These are phyloP conservation scores for Fusarium caatingaense DNA, from an alignment of 2,329 filamentous ascomycete species.

Conservation along the genomic window DNA sequence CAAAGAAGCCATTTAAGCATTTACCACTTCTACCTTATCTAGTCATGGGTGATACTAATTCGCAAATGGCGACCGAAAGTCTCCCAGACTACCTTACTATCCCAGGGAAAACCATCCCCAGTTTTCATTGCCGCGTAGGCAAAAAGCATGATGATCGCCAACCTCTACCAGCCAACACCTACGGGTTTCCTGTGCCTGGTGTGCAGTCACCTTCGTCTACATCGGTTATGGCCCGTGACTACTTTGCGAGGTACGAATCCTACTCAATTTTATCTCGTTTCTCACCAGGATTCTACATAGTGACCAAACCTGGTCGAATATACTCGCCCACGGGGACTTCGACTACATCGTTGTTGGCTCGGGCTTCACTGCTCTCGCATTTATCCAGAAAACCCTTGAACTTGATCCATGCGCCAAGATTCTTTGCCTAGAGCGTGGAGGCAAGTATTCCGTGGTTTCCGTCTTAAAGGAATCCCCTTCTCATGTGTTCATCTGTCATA, in stretches of 20 bases:
- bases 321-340: background rate
- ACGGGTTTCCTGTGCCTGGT: background rate
- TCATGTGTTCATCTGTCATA: background rate
- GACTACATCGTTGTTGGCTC: conserved; percentile 1
- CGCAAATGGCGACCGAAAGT: background rate
- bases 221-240: conserved; percentile 1
- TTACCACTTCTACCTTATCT: background rate
- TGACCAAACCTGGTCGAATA: background rate
- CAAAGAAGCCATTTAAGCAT: background rate
- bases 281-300: background rate
- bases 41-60: background rate
- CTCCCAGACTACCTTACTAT: conserved; percentile 1
- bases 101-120: conserved; percentile 1
- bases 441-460: background rate
- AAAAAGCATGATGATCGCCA: background rate
- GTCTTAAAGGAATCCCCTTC: background rate
- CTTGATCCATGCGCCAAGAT: background rate
- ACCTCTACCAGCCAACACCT: background rate
- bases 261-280: background rate
- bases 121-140: conserved; percentile 3
- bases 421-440: conserved; percentile 2
- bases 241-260: background rate
- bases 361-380: conserved; percentile 1
- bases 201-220: background rate
- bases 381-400: background rate